These are phyloP conservation scores for Geotrichum siamense DNA, from an alignment of 1,139 yeast species.

Conservation along the genomic window DNA sequence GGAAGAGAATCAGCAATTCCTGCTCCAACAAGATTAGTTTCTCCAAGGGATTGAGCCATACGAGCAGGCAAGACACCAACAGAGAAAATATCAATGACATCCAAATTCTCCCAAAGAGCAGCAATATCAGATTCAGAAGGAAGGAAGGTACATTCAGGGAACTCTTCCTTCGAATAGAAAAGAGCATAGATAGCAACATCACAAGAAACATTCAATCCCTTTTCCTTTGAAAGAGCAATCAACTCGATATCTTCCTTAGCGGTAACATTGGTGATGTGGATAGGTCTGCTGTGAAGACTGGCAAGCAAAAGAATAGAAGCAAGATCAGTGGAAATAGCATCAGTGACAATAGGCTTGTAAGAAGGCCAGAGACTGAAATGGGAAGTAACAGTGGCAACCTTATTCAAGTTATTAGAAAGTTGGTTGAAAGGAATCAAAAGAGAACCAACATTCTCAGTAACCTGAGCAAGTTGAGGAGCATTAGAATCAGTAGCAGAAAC, in stretches of 20 bases:
- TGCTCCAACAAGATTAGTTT: slow-evolving; percentile 57
- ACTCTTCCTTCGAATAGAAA: slow-evolving; percentile 66
- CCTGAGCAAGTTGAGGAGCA: slow-evolving; percentile 53
- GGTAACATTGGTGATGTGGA: slow-evolving; percentile 84
- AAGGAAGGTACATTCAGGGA: slow-evolving; percentile 59
- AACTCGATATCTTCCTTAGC: slow-evolving; percentile 75
- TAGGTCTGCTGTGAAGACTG: slow-evolving; percentile 74
- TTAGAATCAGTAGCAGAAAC: slow-evolving; percentile 77
- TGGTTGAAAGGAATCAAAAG: slow-evolving; percentile 76
- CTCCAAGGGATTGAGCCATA: slow-evolving; percentile 58
- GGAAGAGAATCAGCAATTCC: slow-evolving; percentile 81
- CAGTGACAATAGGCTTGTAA: slow-evolving; percentile 79
- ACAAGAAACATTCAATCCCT: slow-evolving; percentile 76
- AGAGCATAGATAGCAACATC: slow-evolving; percentile 80
- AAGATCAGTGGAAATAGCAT: slow-evolving; percentile 84
- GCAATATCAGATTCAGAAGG: slow-evolving; percentile 77
- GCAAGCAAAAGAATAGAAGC: slow-evolving; percentile 89
- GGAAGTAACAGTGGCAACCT: slow-evolving; percentile 68
- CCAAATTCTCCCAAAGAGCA: slow-evolving; percentile 73
- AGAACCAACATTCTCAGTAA: slow-evolving; percentile 65
- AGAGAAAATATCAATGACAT: slow-evolving; percentile 75
- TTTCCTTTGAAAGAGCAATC: slow-evolving; percentile 78
- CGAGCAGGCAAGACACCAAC: slow-evolving; percentile 74
- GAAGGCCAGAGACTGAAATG: slow-evolving; percentile 83
- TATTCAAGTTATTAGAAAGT: slow-evolving; percentile 49